Conservation (phyloP, 75 land plant genomes). For the Sequoia sempervirens region DNA sequence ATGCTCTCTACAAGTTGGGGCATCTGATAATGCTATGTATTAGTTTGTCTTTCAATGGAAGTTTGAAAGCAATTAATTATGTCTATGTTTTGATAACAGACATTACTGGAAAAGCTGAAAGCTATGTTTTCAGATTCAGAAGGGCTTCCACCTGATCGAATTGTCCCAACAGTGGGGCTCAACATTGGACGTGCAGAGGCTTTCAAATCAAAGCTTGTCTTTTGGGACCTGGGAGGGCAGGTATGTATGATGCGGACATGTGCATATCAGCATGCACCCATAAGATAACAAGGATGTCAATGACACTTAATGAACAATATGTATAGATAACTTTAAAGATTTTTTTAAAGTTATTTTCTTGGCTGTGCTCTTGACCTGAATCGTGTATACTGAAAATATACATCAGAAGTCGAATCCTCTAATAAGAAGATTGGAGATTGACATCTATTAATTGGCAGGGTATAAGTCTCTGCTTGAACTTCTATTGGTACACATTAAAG, state of each 20-base stretch:
- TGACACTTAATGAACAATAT: background rate
- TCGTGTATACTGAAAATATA: background rate
- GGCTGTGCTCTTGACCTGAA: background rate
- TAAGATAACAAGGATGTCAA: background rate
- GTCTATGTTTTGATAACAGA: constrained; percentile 30
- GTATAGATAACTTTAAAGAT: background rate
- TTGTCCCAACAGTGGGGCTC: constrained; percentile 96
- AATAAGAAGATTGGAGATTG: background rate
- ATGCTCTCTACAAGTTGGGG: background rate
- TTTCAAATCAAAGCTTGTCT: constrained; percentile 80
- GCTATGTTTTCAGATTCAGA: constrained; percentile 66
- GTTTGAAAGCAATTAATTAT: background rate
- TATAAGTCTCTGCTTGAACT: background rate
- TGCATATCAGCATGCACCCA: background rate
- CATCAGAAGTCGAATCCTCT: background rate
- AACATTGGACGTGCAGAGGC: constrained; percentile 92
- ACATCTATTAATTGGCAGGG: background rate
- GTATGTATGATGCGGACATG: constrained; percentile 22
- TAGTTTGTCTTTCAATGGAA: constrained; percentile 3
- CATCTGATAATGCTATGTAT: background rate
- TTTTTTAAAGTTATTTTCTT: background rate
- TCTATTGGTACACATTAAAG: background rate
- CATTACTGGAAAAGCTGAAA: constrained; percentile 87
- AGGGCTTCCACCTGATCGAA: constrained; percentile 92
- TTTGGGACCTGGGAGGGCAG: constrained; percentile 99